phyloP scores from a whole-genome alignment of 2,329 filamentous ascomycete genomes.

The Colletotrichum sp. region DNA sequence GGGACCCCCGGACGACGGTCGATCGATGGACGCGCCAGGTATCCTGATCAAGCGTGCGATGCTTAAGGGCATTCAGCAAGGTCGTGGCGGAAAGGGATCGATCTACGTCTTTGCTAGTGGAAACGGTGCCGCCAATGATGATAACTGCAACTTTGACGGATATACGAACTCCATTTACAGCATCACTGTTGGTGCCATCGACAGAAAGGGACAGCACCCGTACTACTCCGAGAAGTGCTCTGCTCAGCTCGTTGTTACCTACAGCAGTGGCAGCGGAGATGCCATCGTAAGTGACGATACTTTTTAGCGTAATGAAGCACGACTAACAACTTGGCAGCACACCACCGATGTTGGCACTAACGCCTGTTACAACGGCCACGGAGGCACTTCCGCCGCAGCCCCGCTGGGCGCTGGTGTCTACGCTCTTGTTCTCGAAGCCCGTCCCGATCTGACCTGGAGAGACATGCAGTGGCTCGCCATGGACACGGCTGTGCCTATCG shows the following conservation, averaged over 20 bases:
- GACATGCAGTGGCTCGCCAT: conserved; percentile 93
- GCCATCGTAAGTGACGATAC: conserved; percentile 66
- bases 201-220: conserved; percentile 84
- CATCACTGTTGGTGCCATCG: conserved; percentile 93
- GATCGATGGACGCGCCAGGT: conserved; percentile 91
- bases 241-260: conserved; percentile 93
- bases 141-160: conserved; percentile 99
- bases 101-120: conserved; percentile 97
- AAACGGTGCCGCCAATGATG: conserved; percentile 84
- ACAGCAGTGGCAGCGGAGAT: conserved; percentile 89
- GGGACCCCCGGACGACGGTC: conserved; percentile 93
- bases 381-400: conserved; percentile 93
- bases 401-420: conserved; percentile 92
- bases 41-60: conserved; percentile 89
- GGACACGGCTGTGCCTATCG: conserved; percentile 81
- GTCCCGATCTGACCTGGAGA: conserved; percentile 89
- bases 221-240: conserved; percentile 98
- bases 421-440: conserved; percentile 82
- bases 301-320: background rate
- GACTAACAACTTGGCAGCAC: conserved; percentile 56
- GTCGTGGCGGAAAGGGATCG: conserved; percentile 81
- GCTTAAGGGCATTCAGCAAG: conserved; percentile 89
- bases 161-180: conserved; percentile 99
- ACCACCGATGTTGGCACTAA: conserved; percentile 93
- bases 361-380: conserved; percentile 80